Conservation (phyloP, 108 stramenopile species). For the Nannochloropsis gaditana region DNA sequence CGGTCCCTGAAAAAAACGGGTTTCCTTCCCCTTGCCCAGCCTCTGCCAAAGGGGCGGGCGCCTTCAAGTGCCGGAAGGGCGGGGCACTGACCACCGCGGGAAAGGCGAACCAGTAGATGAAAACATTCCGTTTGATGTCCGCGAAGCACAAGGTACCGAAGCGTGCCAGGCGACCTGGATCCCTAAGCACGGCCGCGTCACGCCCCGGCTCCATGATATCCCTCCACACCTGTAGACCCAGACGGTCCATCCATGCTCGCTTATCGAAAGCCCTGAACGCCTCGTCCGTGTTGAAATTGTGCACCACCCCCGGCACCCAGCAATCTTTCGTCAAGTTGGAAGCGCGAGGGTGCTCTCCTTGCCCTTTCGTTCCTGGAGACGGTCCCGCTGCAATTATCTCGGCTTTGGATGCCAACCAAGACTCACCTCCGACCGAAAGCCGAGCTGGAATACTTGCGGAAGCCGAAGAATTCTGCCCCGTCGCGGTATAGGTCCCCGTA, state of each 20-base stretch:
- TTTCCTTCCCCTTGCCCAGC: background rate
- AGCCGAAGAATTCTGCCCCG: background rate
- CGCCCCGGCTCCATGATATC: conserved; percentile 29
- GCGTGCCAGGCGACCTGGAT: conserved; percentile 38
- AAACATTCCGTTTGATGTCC: conserved; percentile 56
- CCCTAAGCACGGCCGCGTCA: conserved; percentile 27
- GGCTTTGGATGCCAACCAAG: conserved; percentile 21
- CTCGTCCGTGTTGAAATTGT: conserved; percentile 44
- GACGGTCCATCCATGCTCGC: conserved; percentile 26
- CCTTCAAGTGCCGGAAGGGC: conserved; percentile 27
- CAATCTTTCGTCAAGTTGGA: conserved; percentile 39
- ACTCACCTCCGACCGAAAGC: background rate
- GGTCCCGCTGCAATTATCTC: conserved; percentile 22
- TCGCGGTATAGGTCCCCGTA: background rate
- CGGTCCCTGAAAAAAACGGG: background rate
- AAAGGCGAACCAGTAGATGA: conserved; percentile 58
- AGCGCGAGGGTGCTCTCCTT: conserved; percentile 25
- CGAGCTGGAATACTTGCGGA: background rate
- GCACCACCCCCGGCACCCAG: conserved; percentile 30
- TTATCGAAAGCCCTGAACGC: conserved; percentile 45
- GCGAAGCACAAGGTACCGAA: conserved; percentile 54
- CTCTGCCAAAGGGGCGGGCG: conserved; percentile 19
- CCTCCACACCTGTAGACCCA: conserved; percentile 30
- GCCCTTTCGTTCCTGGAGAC: background rate
- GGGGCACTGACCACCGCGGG: conserved; percentile 44